phyloP scores from a whole-genome alignment of 768 basidiomycete genomes.

The Melanogaster broomeanus region DNA sequence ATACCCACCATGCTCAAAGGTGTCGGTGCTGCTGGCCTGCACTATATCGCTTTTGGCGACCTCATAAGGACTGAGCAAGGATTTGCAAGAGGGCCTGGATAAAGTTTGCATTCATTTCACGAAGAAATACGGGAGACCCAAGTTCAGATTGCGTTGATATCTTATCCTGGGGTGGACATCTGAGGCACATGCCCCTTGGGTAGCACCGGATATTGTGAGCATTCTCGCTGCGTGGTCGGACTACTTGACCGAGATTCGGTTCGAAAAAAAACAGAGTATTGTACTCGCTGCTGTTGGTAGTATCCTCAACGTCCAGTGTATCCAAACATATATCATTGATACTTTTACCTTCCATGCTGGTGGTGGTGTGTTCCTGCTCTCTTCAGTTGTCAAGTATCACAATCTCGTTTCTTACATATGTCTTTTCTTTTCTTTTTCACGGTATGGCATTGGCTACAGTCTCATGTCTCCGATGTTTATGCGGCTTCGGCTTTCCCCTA shows the following conservation, averaged over 20 bases:
- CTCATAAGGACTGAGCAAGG: constrained; percentile 50
- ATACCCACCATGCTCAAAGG: constrained; percentile 59
- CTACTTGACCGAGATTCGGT: no score
- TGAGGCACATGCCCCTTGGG: constrained; percentile 61
- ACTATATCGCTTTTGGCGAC: constrained; percentile 72
- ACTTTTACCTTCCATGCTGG: constrained; percentile 67
- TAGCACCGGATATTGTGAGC: constrained; percentile 65
- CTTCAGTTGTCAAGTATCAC: neutral
- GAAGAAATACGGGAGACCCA: constrained; percentile 55
- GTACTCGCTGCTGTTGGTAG: constrained; percentile 55
- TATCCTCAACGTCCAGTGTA: constrained; percentile 60
- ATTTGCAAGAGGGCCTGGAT: constrained; percentile 60
- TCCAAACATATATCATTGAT: constrained; percentile 71
- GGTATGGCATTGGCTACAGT: constrained; percentile 62
- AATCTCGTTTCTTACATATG: no score
- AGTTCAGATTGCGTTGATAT: constrained; percentile 49
- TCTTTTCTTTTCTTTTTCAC: neutral
- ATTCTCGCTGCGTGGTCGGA: neutral
- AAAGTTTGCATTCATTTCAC: constrained; percentile 51
- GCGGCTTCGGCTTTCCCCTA: constrained; percentile 78
- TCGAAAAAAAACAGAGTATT: constrained; percentile 50
- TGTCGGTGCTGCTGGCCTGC: constrained; percentile 60
- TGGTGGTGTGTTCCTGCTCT: constrained; percentile 45
- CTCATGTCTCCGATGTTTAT: constrained; percentile 59
- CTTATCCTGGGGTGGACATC: constrained; percentile 68